Percentiles rank a stretch among this genome's conserved stretches.
phyloP scores from a whole-genome alignment of 495 filamentous ascomycete species.

The Sphaerosporella brunnea region DNA sequence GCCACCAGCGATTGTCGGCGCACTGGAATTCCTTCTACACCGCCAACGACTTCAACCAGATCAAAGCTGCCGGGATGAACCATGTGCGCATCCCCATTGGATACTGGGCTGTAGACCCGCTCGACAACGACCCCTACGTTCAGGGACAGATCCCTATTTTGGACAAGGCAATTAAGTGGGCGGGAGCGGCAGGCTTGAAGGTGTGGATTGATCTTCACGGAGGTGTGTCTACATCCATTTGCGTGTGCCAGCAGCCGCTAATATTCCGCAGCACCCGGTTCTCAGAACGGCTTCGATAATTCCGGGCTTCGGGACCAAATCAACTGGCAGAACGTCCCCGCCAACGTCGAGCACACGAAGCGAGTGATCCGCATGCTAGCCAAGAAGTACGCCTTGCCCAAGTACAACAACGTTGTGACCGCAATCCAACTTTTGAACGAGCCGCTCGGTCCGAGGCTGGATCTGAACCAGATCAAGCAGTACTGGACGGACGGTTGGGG shows the following conservation, averaged over 20 bases:
- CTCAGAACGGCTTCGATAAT: slow-evolving; percentile 73
- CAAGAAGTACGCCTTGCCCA: slow-evolving; percentile 34
- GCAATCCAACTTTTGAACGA: slow-evolving; percentile 61
- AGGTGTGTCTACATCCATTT: slow-evolving; percentile 34
- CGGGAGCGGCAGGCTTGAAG: slow-evolving; percentile 41
- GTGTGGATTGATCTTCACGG: slow-evolving; percentile 57
- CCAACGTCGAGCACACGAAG: slow-evolving; percentile 40
- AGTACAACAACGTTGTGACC: slow-evolving; percentile 46
- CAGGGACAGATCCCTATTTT: slow-evolving; percentile 52
- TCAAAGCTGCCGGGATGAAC: slow-evolving; percentile 48
- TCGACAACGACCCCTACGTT: slow-evolving; percentile 50
- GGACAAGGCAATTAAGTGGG: slow-evolving; percentile 52
- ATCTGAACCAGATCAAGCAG: slow-evolving; percentile 35
- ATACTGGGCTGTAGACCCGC: slow-evolving; percentile 51
- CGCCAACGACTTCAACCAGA: slow-evolving; percentile 46
- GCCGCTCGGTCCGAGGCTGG: slow-evolving; percentile 33
- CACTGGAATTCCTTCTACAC: slow-evolving; percentile 50
- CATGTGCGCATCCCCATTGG: slow-evolving; percentile 65
- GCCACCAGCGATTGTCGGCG: slow-evolving; percentile 30
- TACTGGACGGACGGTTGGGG: slow-evolving; percentile 50
- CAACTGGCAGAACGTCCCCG: slow-evolving; percentile 40
- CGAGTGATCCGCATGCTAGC: slow-evolving; percentile 41
- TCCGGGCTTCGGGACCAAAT: slow-evolving; percentile 47
- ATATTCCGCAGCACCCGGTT: slow-evolving; percentile 59
- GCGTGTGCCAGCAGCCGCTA: no score